phyloP scores from a whole-genome alignment of 805 yeast genomes.

The Clavispora fructus region DNA sequence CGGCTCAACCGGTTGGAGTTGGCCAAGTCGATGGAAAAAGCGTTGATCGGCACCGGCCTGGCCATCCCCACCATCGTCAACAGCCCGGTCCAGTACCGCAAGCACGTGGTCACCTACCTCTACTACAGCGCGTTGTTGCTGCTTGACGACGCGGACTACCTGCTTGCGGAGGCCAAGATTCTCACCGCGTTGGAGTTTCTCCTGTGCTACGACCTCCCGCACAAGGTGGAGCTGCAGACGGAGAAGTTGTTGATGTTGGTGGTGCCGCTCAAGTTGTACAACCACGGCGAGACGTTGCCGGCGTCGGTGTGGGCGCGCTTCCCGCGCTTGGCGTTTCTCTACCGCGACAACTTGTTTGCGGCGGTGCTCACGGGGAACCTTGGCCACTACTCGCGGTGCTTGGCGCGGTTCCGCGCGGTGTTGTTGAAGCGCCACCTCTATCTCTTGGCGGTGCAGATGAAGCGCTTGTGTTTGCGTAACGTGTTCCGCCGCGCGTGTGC shows the following conservation, averaged over 20 bases:
- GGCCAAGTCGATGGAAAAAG: slow-evolving; percentile 71
- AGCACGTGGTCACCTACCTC: slow-evolving; percentile 46
- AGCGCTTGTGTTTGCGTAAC: slow-evolving; percentile 45
- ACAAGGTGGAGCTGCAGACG: slow-evolving; percentile 20
- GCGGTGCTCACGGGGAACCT: slow-evolving; percentile 56
- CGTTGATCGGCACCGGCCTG: slow-evolving; percentile 47
- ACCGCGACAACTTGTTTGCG: slow-evolving; percentile 40
- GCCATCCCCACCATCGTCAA: slow-evolving; percentile 43
- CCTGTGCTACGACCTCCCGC: slow-evolving; percentile 16
- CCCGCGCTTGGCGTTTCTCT: slow-evolving; percentile 39
- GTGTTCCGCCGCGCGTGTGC: slow-evolving; percentile 39
- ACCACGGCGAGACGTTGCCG: slow-evolving; percentile 43
- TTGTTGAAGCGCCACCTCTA: slow-evolving; percentile 58
- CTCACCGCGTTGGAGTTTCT: slow-evolving; percentile 42
- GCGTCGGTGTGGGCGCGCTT: slow-evolving; percentile 32
- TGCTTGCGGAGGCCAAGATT: slow-evolving; percentile 46
- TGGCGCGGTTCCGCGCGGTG: slow-evolving; percentile 42
- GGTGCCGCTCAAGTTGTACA: slow-evolving; percentile 58
- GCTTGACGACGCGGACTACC: slow-evolving; percentile 59
- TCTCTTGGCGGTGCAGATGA: slow-evolving; percentile 49
- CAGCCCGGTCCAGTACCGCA: slow-evolving; percentile 33
- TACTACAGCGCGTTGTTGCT: slow-evolving; percentile 67
- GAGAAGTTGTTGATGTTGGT: slow-evolving; percentile 53
- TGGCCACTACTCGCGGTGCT: slow-evolving; percentile 39
- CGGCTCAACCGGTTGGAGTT: slow-evolving; percentile 61